A percentile compares a stretch with the other conserved stretches of the same genome.
Evolutionary conservation across 1,284 basidiomycete species (phyloP).

Genomic region (Boletellus sp.): DNA sequence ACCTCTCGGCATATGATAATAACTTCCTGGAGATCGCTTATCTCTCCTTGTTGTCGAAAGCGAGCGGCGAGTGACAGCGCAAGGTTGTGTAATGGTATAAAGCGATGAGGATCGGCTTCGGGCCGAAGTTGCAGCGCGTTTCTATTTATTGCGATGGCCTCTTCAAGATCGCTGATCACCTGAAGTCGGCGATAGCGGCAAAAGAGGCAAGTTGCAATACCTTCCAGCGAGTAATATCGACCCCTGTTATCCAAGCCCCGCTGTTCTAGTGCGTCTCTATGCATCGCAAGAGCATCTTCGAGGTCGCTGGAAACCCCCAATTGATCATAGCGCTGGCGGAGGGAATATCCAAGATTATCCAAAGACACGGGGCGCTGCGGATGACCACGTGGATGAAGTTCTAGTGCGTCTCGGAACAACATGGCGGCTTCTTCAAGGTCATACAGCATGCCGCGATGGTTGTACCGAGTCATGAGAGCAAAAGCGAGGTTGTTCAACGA

Average conservation of each 20-base stretch:
- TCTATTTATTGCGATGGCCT: neutral
- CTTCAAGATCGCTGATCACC: neutral
- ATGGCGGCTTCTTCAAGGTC: neutral
- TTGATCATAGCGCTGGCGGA: neutral
- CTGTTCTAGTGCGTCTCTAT: neutral
- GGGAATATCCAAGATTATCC: neutral
- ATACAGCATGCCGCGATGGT: neutral
- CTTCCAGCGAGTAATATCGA: neutral
- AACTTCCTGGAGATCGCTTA: conserved; percentile 2
- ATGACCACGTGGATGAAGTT: neutral
- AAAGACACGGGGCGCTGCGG: neutral
- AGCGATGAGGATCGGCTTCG: neutral
- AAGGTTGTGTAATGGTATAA: conserved; percentile 2
- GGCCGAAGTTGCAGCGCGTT: neutral
- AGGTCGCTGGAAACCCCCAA: neutral
- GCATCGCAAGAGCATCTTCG: neutral
- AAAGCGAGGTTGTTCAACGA: neutral
- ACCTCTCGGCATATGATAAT: neutral
- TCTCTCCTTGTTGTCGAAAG: neutral
- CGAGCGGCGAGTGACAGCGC: neutral
- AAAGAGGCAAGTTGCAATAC: neutral
- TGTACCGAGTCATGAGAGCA: neutral
- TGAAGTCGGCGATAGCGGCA: neutral
- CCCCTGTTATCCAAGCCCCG: neutral
- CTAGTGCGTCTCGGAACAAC: neutral